Evolutionary conservation across 2,329 filamentous ascomycete genomes (phyloP).

Genomic region (Paraphaeosphaeria minitans): DNA sequence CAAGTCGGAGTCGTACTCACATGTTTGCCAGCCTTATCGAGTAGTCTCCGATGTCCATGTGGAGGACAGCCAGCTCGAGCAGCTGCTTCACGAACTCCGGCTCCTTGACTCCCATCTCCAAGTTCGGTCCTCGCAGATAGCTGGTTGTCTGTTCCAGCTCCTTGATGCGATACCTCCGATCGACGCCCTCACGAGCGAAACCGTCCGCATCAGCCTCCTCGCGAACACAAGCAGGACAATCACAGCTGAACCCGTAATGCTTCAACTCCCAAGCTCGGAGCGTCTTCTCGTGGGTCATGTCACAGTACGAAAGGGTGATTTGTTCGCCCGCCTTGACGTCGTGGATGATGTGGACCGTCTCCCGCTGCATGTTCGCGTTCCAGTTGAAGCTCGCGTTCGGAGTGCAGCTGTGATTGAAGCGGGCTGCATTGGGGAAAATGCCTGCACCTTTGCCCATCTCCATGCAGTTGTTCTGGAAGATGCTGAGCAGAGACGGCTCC

Average conservation of each 20-base stretch:
- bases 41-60: constrained; percentile 33
- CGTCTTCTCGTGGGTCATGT: constrained; percentile 38
- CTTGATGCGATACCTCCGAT: constrained; percentile 38
- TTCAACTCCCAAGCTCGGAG: constrained; percentile 39
- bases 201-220: constrained; percentile 34
- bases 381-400: constrained; percentile 48
- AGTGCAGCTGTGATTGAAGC: constrained; percentile 51
- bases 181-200: constrained; percentile 34
- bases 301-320: constrained; percentile 47
- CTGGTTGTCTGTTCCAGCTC: constrained; percentile 41
- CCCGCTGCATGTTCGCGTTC: constrained; percentile 35
- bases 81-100: constrained; percentile 26
- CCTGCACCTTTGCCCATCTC: constrained; percentile 38
- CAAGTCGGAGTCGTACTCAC: constrained; percentile 23
- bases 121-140: constrained; percentile 17
- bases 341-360: constrained; percentile 43
- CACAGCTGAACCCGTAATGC: constrained; percentile 46
- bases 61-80: constrained; percentile 35
- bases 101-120: constrained; percentile 22
- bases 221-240: constrained; percentile 45
- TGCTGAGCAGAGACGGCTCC: constrained; percentile 31
- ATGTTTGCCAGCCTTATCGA: constrained; percentile 30
- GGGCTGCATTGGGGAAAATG: constrained; percentile 44
- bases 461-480: constrained; percentile 52
- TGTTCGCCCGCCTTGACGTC: constrained; percentile 45